phyloP scores from a whole-genome alignment of 305 asterid species.

The Salvia sclarea region DNA sequence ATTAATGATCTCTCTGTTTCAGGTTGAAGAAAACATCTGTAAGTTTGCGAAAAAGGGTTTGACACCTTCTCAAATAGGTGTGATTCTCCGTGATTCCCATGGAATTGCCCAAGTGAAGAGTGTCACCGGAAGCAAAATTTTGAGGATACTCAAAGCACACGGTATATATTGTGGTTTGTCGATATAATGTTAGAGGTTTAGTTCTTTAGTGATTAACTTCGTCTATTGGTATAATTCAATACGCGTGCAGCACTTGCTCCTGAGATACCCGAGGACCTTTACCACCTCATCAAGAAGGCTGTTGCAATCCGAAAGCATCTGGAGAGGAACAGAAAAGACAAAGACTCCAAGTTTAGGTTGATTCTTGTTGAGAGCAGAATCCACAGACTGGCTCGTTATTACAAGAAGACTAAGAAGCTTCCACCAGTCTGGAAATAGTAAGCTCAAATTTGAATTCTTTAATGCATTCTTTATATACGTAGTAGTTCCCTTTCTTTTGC shows the following conservation, averaged over 20 bases:
- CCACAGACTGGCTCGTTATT: conserved; percentile 49
- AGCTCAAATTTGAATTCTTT: conserved; percentile 6
- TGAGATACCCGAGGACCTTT: conserved; percentile 46
- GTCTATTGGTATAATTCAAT: not conserved
- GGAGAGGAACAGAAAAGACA: conserved; percentile 36
- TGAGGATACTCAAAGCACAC: conserved; percentile 43
- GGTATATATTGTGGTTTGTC: conserved; percentile 25
- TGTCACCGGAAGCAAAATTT: conserved; percentile 46
- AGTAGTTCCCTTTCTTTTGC: not conserved
- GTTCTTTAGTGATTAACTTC: not conserved
- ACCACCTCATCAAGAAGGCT: conserved; percentile 49
- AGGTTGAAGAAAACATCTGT: conserved; percentile 62
- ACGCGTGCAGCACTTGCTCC: conserved; percentile 41
- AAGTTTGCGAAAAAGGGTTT: conserved; percentile 54
- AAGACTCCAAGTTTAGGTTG: conserved; percentile 43
- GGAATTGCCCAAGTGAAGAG: conserved; percentile 43
- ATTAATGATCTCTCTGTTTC: not conserved
- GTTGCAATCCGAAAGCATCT: conserved; percentile 48
- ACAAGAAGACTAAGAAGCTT: conserved; percentile 49
- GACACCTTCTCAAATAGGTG: conserved; percentile 47
- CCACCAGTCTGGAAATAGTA: conserved; percentile 52
- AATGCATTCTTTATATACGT: not conserved
- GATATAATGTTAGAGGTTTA: not conserved
- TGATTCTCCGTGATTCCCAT: conserved; percentile 49
- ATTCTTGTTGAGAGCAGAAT: conserved; percentile 52